Percentiles rank a stretch among this genome's conserved stretches.
Evolutionary conservation across 1,284 basidiomycete genomes (phyloP).

Genomic region (Heterobasidion parviporum): DNA sequence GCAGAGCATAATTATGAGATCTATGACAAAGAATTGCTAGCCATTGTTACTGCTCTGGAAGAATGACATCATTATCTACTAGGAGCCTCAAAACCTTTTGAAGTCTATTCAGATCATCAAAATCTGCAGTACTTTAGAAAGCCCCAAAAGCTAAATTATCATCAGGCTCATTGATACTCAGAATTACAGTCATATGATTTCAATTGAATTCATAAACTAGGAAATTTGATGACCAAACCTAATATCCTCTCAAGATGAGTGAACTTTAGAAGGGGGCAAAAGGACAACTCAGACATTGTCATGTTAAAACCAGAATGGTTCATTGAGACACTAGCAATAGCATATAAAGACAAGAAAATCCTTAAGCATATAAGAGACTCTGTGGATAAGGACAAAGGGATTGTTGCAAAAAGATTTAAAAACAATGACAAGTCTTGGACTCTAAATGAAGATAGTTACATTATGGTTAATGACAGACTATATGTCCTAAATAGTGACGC

Average conservation of each 20-base stretch:
- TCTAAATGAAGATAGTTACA: too few relatives aligned
- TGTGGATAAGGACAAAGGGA: too few relatives aligned
- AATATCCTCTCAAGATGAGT: not conserved
- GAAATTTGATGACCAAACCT: not conserved
- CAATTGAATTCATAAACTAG: not conserved
- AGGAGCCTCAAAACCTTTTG: conserved; percentile 8
- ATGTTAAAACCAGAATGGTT: not conserved
- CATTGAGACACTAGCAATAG: too few relatives aligned
- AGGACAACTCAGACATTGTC: not conserved
- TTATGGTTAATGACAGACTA: not conserved
- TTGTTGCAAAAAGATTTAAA: too few relatives aligned
- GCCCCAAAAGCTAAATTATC: conserved; percentile 9
- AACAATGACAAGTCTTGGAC: not conserved
- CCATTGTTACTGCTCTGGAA: conserved; percentile 14
- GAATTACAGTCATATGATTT: not conserved
- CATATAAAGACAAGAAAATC: too few relatives aligned
- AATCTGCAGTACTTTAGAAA: conserved; percentile 18
- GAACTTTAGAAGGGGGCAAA: not conserved
- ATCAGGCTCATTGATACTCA: conserved; percentile 12
- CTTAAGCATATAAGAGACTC: too few relatives aligned
- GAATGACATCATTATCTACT: conserved; percentile 19
- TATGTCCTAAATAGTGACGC: not conserved
- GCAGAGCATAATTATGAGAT: conserved; percentile 21
- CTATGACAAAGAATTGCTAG: conserved; percentile 28
- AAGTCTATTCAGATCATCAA: conserved; percentile 18